A percentile compares a stretch with the other conserved stretches of the same genome.
Evolutionary conservation across 768 basidiomycete species (phyloP).

Genomic region (Lentinula sp.): DNA sequence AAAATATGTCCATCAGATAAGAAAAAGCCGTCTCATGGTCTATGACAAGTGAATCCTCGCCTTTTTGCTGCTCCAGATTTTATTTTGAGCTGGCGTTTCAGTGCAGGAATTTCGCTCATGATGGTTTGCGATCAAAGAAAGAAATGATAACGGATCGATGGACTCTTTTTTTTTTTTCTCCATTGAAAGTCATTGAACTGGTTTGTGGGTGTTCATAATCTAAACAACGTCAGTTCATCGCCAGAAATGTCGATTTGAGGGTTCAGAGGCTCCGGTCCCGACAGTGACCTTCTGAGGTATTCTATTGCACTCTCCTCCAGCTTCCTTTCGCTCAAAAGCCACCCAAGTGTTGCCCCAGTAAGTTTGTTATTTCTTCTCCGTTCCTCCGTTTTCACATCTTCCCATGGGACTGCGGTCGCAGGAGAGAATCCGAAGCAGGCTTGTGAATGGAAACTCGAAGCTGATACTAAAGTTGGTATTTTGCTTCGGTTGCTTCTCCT

Average conservation of each 20-base stretch:
- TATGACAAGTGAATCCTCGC: constrained; percentile 28
- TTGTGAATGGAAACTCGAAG: background rate
- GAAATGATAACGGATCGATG: background rate
- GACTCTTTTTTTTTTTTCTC: background rate
- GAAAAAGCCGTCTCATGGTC: background rate
- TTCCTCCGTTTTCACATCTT: background rate
- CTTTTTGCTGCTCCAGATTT: constrained; percentile 62
- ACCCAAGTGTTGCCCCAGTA: background rate
- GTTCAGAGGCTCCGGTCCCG: background rate
- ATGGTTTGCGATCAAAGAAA: constrained; percentile 7
- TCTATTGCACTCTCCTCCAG: background rate
- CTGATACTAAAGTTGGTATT: background rate
- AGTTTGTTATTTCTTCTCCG: background rate
- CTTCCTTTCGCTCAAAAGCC: background rate
- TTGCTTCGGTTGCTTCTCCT: background rate
- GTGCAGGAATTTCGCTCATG: constrained; percentile 44
- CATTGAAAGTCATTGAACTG: background rate
- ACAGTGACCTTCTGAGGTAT: too few species aligned
- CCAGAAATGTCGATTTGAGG: background rate
- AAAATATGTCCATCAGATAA: background rate
- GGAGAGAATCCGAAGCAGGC: background rate
- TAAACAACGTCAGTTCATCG: background rate
- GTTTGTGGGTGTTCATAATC: background rate
- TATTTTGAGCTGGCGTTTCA: constrained; percentile 70
- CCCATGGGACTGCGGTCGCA: background rate